Percentiles rank a stretch among this genome's conserved stretches.
Conservation (phyloP, 257 asterid genomes). For the Nicotiana attenuata region DNA sequence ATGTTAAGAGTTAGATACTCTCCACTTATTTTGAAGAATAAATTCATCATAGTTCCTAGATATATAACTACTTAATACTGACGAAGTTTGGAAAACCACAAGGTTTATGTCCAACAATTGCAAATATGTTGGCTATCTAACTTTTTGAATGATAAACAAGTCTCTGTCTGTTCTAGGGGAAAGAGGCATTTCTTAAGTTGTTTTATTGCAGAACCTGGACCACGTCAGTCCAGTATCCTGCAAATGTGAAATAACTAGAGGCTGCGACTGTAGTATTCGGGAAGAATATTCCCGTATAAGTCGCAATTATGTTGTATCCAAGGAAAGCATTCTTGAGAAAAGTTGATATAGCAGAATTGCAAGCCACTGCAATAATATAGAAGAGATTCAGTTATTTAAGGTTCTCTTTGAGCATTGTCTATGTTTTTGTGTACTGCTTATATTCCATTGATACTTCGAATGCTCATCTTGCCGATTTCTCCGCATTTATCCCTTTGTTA, state of each 20-base stretch:
- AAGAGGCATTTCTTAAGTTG: background rate
- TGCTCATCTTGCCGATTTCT: no score
- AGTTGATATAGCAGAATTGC: background rate
- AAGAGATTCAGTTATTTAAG: background rate
- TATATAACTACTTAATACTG: background rate
- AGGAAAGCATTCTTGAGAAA: background rate
- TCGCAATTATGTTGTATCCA: background rate
- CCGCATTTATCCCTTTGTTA: no score
- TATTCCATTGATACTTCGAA: background rate
- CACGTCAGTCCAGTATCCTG: background rate
- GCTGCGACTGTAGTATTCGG: background rate
- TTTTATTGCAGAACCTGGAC: background rate
- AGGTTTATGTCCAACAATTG: background rate
- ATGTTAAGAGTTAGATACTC: slow-evolving; percentile 17
- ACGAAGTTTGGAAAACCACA: background rate
- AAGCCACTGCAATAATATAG: background rate
- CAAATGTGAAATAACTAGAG: slow-evolving; percentile 6
- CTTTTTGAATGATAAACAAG: slow-evolving; percentile 9
- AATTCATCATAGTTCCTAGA: background rate
- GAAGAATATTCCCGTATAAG: background rate
- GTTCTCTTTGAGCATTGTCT: background rate
- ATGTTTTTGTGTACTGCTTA: background rate
- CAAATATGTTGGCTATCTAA: slow-evolving; percentile 4
- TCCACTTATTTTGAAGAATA: background rate
- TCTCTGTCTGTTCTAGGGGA: background rate